phyloP scores from a whole-genome alignment of 805 yeast genomes.

The Wickerhamiella azyma region DNA sequence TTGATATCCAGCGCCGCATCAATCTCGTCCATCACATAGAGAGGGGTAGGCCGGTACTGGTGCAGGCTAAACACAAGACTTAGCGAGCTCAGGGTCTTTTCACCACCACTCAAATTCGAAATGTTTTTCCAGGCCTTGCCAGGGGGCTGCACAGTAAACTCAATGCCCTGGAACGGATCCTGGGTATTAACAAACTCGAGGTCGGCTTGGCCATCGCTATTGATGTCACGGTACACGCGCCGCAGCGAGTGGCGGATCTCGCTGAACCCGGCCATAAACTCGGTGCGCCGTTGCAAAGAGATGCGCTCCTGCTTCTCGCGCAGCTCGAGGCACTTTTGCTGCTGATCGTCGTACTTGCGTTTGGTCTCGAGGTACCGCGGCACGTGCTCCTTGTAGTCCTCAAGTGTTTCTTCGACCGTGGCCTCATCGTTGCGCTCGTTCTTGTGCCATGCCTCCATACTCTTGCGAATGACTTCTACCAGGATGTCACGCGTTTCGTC shows the following conservation, averaged over 20 bases:
- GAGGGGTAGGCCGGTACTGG: slow-evolving; percentile 90
- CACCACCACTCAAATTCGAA: slow-evolving; percentile 93
- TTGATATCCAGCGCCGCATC: slow-evolving; percentile 97
- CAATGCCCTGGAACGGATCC: slow-evolving; percentile 97
- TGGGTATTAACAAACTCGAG: slow-evolving; percentile 86
- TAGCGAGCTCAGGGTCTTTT: slow-evolving; percentile 84
- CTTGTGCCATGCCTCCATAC: not conserved
- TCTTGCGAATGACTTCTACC: no score
- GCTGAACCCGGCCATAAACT: slow-evolving; percentile 87
- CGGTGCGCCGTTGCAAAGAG: slow-evolving; percentile 53
- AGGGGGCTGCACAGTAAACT: slow-evolving; percentile 98
- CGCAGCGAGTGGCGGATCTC: slow-evolving; percentile 75
- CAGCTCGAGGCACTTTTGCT: slow-evolving; percentile 49
- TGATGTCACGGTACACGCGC: slow-evolving; percentile 96
- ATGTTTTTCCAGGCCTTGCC: slow-evolving; percentile 96
- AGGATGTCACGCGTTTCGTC: not conserved
- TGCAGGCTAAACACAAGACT: slow-evolving; percentile 95
- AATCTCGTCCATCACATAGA: slow-evolving; percentile 97
- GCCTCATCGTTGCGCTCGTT: not conserved
- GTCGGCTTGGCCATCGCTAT: slow-evolving; percentile 99
- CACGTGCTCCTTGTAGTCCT: slow-evolving; percentile 50
- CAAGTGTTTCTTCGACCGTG: slow-evolving; percentile 36
- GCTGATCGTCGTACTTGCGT: slow-evolving; percentile 40
- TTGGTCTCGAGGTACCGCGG: slow-evolving; percentile 48
- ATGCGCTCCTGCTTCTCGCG: slow-evolving; percentile 25